phyloP scores from a whole-genome alignment of 495 filamentous ascomycete species.

The Endocarpon pusillum region DNA sequence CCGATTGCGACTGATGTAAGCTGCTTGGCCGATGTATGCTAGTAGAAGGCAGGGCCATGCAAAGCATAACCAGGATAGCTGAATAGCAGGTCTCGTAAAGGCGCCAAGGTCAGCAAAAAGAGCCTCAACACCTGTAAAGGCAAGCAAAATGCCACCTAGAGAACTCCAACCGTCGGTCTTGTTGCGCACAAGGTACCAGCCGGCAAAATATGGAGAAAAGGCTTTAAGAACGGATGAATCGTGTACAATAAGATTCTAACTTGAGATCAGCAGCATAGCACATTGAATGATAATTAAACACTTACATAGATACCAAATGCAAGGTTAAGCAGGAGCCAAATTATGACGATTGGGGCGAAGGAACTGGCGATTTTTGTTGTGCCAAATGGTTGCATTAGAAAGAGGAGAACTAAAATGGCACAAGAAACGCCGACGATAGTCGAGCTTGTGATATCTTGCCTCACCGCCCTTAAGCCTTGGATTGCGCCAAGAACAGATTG shows the following conservation, averaged over 20 bases:
- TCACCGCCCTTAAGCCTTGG: slow-evolving; percentile 44
- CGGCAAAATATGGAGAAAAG: slow-evolving; percentile 43
- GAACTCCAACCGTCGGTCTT: slow-evolving; percentile 42
- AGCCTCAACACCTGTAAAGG: slow-evolving; percentile 53
- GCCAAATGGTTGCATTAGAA: slow-evolving; percentile 53
- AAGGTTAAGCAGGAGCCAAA: slow-evolving; percentile 48
- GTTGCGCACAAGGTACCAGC: slow-evolving; percentile 39
- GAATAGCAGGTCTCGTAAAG: slow-evolving; percentile 36
- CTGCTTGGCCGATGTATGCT: slow-evolving; percentile 52
- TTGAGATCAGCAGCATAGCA: background rate
- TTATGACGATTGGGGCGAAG: slow-evolving; percentile 49
- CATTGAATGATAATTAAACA: background rate
- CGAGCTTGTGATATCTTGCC: slow-evolving; percentile 19
- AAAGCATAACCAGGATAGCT: slow-evolving; percentile 41
- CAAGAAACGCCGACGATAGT: slow-evolving; percentile 52
- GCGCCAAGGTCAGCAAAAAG: slow-evolving; percentile 52
- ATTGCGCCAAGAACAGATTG: slow-evolving; percentile 55
- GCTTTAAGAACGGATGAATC: slow-evolving; percentile 46
- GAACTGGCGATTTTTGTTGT: slow-evolving; percentile 39
- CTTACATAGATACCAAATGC: slow-evolving; percentile 42
- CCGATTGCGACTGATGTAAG: slow-evolving; percentile 38
- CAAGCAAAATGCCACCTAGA: slow-evolving; percentile 46
- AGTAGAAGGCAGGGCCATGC: slow-evolving; percentile 45
- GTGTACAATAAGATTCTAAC: slow-evolving; percentile 32
- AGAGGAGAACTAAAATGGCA: slow-evolving; percentile 51